Base-by-base conservation (phyloP, 2,329 filamentous ascomycete genomes). In the Nigrospora osmanthi region DNA sequence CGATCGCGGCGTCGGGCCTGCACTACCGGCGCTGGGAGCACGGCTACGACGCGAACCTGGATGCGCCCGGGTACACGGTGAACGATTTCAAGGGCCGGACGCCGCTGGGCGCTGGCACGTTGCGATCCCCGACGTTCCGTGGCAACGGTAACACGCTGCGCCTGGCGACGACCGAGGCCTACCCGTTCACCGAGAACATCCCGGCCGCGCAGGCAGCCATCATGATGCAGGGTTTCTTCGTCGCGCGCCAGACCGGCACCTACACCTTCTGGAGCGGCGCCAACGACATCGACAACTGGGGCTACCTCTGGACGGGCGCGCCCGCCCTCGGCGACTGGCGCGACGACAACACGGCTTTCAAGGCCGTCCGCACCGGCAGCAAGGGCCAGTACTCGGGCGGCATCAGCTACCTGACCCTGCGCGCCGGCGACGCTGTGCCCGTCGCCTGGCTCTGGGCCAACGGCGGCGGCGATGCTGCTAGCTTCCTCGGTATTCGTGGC, bases 301-400 rank as follows among this genome's bases (percentile, higher is more conserved):
- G 43, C 4, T 44, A 50, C 38, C 45, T 50, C 38, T 52, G 49
- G 49, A 43, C 42, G n/a, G 46, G 48, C 44, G 45, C 43, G 23
- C 43, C 38, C n/a, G 44, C 48, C 6, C 42, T 46, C 44, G 33
- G 40, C 32, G 36, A 36, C 13, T 54, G 47, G 44, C 36, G 46
- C 38, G 52, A 56, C 37, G 33, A 38, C 14, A 43, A 54, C 44
- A 45, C 53, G 32, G 49, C 48, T 17, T 47, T 47, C 38, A 15
- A 44, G 32, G 47, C 45, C 7, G 40, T 32, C 33, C 42, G 48
- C 32, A 46, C 44, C 13, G 32, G 23, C 32, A 33, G 38, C n/a
- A 39, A 70, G 70, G 56, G 62, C 61, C 35, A 43, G 4, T 38
- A 42, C 30, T 23, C 31, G 13, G 31, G 37, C 17, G 49, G 45